Conservation (phyloP, 495 filamentous ascomycete genomes). For the Clohesyomyces aquaticus region DNA sequence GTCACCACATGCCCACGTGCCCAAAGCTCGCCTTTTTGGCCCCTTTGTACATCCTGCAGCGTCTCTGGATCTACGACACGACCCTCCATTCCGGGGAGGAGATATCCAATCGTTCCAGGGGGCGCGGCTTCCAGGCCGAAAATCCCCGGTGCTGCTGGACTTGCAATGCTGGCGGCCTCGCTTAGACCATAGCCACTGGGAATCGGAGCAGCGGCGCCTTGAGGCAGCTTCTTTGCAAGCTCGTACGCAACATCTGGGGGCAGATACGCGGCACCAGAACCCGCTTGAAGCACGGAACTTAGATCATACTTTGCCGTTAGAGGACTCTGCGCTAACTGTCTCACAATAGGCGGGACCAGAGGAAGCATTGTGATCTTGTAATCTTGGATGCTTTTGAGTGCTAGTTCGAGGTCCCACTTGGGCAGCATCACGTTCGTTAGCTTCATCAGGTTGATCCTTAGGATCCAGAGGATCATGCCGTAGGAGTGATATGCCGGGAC, state of each 20-base stretch:
- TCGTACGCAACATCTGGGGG: conserved; percentile 19
- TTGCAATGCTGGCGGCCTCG: conserved; percentile 26
- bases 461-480: conserved; percentile 36
- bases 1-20: conserved; percentile 21
- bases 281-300: conserved; percentile 4
- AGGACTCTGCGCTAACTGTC: conserved; percentile 17
- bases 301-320: conserved; percentile 33
- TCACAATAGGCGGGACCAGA: conserved; percentile 21
- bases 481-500: conserved; percentile 32
- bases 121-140: conserved; percentile 16
- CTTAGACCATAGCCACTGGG: conserved; percentile 24
- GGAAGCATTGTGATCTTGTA: conserved; percentile 25
- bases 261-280: conserved; percentile 19
- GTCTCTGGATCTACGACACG: conserved; percentile 25
- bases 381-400: conserved; percentile 19
- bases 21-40: conserved; percentile 26
- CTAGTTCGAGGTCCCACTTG: conserved; percentile 28
- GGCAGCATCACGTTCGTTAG: conserved; percentile 24
- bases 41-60: conserved; percentile 16
- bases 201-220: conserved; percentile 17
- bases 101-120: conserved; percentile 24
- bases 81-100: conserved; percentile 28
- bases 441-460: conserved; percentile 18
- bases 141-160: conserved; percentile 17
- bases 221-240: conserved; percentile 27